Base-by-base conservation (phyloP, 2,329 filamentous ascomycete genomes). In the Fusarium humuli region DNA sequence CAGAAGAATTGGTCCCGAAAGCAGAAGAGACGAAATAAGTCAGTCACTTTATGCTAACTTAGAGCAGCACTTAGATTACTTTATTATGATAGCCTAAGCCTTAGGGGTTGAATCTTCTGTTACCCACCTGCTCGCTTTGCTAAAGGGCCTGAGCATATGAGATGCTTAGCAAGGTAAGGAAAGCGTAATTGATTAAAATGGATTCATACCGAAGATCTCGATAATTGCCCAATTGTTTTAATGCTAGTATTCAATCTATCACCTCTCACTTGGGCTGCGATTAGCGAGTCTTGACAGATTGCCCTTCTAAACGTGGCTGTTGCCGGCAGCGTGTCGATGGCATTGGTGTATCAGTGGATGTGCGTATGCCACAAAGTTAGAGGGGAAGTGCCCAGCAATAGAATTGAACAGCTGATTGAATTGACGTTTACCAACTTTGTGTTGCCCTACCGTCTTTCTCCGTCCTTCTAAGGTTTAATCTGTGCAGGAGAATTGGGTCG, bases 331-430 rank as follows among this genome's bases (percentile, higher is more conserved):
- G 8, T 44, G 13, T 34, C 32, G 22, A 30, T n/a, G 13, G n/a
- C 34, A 22, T n/a, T 34, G 47, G 30, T 18, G 20, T 23, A 23
- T 23, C 23, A 27, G 49, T 16, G n/a, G 10, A n/a, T 41, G 23
- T 41, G 48, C 20, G 32, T 27, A 16, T 42, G n/a, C 23, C n/a
- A 53, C 18, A 53, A 42, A 20, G n/a, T 42, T 42, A 53, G n/a
- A 22, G 23, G 23, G 49, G 22, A 47, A 29, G 44, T 23, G 41
- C 22, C 22, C 41, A 16, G 41, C 22, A 16, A 14, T 37, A 34
- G 20, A 69, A 20, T 61, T 65, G 52, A 42, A 49, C 58, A 54
- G 23, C 50, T 68, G 54, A 62, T 23, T 41, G 37, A 32, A 53
- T 25, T 45, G 29, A 13, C 18, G 23, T 48, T 61, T 54, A n/a